phyloP scores from a whole-genome alignment of 306 rosid genomes.

The Phaseolus lunatus region DNA sequence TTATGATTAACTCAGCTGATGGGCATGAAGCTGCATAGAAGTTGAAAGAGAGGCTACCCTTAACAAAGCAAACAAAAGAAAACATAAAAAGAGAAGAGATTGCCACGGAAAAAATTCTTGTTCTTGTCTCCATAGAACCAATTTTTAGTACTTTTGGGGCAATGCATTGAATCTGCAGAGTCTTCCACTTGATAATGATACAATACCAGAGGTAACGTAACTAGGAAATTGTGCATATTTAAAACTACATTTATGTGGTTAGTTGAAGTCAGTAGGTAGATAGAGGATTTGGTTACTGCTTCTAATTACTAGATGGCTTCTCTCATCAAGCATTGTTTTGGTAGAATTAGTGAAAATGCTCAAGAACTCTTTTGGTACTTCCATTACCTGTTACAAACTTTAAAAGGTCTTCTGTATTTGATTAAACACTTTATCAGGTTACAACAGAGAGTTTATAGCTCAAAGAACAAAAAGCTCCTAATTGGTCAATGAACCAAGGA shows the following conservation, averaged over 20 bases:
- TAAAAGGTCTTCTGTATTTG: neutral
- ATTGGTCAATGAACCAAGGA: neutral
- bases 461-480: neutral
- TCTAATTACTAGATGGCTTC: neutral
- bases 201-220: no score
- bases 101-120: slow-evolving; percentile 28
- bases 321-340: slow-evolving; percentile 28
- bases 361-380: neutral
- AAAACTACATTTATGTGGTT: slow-evolving; percentile 71
- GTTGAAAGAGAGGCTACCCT: slow-evolving; percentile 64
- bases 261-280: slow-evolving; percentile 71
- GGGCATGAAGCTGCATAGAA: slow-evolving; percentile 85
- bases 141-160: slow-evolving; percentile 2
- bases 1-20: slow-evolving; percentile 70
- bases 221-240: slow-evolving; percentile 38
- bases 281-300: slow-evolving; percentile 25
- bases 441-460: neutral
- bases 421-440: neutral
- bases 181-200: slow-evolving; percentile 27
- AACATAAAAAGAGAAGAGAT: slow-evolving; percentile 43
- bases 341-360: neutral
- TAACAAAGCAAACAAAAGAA: slow-evolving; percentile 42
- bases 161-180: slow-evolving; percentile 11
- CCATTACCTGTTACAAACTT: neutral
- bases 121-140: slow-evolving; percentile 61